Evolutionary conservation across 2,329 filamentous ascomycete genomes (phyloP).

Genomic region (Colletotrichum endophyticum): DNA sequence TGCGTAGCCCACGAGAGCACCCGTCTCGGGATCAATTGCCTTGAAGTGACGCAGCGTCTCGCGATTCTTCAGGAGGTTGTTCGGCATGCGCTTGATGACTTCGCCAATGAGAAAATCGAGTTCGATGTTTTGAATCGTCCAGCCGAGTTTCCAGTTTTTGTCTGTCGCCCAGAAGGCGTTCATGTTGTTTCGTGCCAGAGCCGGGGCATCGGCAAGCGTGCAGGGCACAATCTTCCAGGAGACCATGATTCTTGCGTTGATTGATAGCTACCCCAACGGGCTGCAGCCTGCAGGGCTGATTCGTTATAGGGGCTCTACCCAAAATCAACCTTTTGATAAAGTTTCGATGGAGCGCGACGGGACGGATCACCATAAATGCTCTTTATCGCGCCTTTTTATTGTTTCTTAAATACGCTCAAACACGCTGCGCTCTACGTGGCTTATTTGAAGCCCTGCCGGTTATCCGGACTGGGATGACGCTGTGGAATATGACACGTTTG

Average conservation of each 20-base stretch:
- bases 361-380: neutral
- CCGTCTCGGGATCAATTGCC: slow-evolving; percentile 25
- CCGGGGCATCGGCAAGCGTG: slow-evolving; percentile 23
- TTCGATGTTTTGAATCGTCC: neutral
- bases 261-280: neutral
- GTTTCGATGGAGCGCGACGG: neutral
- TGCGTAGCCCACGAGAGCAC: slow-evolving; percentile 25
- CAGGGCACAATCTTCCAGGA: slow-evolving; percentile 15
- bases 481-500: neutral
- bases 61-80: slow-evolving; percentile 21
- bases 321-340: neutral
- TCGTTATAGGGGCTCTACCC: neutral
- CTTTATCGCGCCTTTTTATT: neutral
- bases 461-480: neutral
- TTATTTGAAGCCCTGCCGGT: neutral
- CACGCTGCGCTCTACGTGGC: neutral
- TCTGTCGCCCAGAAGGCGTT: slow-evolving; percentile 27
- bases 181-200: slow-evolving; percentile 27
- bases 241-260: neutral
- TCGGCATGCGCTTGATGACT: slow-evolving; percentile 18
- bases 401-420: neutral
- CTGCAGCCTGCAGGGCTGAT: neutral
- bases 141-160: slow-evolving; percentile 24
- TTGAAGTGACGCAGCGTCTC: slow-evolving; percentile 23
- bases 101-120: slow-evolving; percentile 18